Evolutionary conservation across 2,329 filamentous ascomycete species (phyloP).

Genomic region (Dothistroma septosporum): DNA sequence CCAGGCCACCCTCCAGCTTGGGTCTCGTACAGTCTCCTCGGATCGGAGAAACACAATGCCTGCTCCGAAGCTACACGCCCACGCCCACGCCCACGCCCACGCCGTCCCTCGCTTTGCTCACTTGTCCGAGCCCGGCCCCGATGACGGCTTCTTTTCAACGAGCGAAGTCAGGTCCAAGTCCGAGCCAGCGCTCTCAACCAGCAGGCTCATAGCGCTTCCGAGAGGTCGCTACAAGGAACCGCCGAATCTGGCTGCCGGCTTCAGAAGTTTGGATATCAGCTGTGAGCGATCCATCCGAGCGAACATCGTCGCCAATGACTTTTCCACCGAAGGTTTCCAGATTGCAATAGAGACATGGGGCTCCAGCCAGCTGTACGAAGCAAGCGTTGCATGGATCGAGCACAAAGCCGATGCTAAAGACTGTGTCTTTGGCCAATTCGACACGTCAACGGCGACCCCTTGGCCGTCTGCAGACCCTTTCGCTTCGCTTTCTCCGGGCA

Average conservation of each 20-base stretch:
- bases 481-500: not conserved
- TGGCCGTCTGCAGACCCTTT: not conserved
- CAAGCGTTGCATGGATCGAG: constrained; percentile 30
- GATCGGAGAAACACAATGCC: not conserved
- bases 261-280: constrained; percentile 27
- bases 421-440: constrained; percentile 30
- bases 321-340: constrained; percentile 22
- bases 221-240: constrained; percentile 26
- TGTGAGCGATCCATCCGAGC: constrained; percentile 24
- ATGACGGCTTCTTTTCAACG: constrained; percentile 31
- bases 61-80: not conserved
- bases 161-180: constrained; percentile 23
- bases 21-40: not conserved
- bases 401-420: constrained; percentile 28
- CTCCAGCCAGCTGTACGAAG: constrained; percentile 21
- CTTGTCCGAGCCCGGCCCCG: constrained; percentile 17
- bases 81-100: no score
- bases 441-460: constrained; percentile 17
- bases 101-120: not conserved
- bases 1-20: not conserved
- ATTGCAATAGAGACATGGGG: constrained; percentile 30
- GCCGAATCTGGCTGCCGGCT: constrained; percentile 31
- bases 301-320: constrained; percentile 26
- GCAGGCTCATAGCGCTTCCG: constrained; percentile 26
- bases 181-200: constrained; percentile 20